Conservation (phyloP, 2,329 filamentous ascomycete genomes). For the Chalaropsis ovoidea region DNA sequence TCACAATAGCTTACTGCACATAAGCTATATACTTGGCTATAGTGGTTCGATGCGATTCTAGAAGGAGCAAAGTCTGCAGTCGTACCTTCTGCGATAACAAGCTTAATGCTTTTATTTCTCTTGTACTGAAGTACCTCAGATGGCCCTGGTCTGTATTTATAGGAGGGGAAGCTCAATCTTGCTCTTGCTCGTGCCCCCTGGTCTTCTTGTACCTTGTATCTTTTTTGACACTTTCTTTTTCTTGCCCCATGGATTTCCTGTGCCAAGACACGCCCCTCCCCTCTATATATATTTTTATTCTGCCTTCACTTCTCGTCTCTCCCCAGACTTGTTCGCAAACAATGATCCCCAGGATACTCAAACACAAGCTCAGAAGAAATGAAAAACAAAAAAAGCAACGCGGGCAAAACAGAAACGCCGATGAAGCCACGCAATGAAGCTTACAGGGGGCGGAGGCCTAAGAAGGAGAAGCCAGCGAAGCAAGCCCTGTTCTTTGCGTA, state of each 20-base stretch:
- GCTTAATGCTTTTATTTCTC: constrained; percentile 5
- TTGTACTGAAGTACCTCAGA: too few species aligned
- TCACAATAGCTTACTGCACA: neutral
- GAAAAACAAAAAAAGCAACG: neutral
- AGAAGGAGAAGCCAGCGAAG: too few species aligned
- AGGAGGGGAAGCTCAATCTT: neutral
- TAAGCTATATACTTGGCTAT: neutral
- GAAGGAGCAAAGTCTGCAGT: constrained; percentile 1
- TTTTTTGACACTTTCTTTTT: constrained; percentile 3
- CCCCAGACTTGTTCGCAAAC: neutral
- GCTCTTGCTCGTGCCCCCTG: neutral
- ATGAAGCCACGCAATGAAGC: neutral
- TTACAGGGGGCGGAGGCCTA: too few species aligned
- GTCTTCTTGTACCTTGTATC: neutral
- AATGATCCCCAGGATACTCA: neutral
- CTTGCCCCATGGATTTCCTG: neutral
- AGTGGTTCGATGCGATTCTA: neutral
- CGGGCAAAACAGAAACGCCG: neutral
- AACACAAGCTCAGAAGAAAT: neutral
- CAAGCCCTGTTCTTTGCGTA: neutral
- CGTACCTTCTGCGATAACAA: neutral
- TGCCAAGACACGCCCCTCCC: neutral
- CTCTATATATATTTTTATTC: neutral
- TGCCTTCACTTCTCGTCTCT: neutral
- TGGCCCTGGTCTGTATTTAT: too few species aligned